These are phyloP conservation scores for Verticillium tricorpus DNA, from an alignment of 2,329 filamentous ascomycete genomes.

Conservation along the genomic window DNA sequence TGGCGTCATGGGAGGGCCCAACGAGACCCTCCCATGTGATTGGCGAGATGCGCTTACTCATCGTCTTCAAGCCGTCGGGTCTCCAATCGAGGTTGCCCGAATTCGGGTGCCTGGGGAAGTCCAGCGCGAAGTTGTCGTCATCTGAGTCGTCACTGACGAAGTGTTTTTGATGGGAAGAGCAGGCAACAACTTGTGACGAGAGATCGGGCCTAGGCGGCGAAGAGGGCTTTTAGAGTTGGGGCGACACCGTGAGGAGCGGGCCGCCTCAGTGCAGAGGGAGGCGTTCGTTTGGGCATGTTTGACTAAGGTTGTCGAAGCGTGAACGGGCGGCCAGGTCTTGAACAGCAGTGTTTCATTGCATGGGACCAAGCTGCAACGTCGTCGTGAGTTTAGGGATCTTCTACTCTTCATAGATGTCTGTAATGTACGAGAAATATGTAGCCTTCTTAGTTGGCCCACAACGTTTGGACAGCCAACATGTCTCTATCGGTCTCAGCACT, in stretches of 20 bases:
- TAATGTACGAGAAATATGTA: not conserved
- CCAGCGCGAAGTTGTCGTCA: not conserved
- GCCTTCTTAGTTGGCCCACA: too few species aligned
- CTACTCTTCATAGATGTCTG: not conserved
- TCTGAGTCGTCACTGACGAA: not conserved
- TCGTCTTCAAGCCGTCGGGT: not conserved
- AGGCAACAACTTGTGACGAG: not conserved
- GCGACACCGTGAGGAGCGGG: not conserved
- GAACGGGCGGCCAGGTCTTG: not conserved
- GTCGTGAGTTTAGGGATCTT: too few species aligned
- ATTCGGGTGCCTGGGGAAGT: not conserved
- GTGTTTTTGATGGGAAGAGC: not conserved
- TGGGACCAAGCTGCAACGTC: not conserved
- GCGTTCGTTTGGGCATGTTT: not conserved
- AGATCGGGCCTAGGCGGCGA: not conserved
- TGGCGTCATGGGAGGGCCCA: not conserved
- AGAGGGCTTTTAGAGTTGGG: not conserved
- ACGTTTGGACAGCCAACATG: too few species aligned
- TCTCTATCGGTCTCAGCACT: too few species aligned
- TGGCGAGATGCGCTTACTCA: not conserved
- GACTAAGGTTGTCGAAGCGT: not conserved
- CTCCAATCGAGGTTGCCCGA: not conserved
- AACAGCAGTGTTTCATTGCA: not conserved
- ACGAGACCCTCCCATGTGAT: not conserved
- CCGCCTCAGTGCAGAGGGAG: not conserved